phyloP scores from a whole-genome alignment of 108 stramenopile genomes.

The Pseudonitzschia multistriata region DNA sequence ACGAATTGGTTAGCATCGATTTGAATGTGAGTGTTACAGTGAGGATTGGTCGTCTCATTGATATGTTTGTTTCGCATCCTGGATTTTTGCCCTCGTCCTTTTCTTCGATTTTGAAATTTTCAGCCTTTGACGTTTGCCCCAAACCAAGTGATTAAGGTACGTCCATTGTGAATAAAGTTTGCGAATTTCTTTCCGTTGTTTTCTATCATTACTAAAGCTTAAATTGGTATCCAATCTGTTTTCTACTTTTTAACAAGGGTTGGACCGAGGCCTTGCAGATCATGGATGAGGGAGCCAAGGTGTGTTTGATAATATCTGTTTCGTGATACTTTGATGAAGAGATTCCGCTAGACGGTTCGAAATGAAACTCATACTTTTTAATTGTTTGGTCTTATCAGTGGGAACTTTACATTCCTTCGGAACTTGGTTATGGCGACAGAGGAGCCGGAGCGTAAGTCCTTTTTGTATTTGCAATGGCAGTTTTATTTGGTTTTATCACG shows the following conservation, averaged over 20 bases:
- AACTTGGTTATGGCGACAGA: constrained; percentile 88
- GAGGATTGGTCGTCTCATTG: background rate
- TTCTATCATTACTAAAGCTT: background rate
- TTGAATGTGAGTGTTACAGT: no score
- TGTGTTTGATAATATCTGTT: background rate
- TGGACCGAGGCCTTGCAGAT: constrained; percentile 94
- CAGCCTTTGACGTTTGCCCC: constrained; percentile 88
- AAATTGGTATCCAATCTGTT: background rate
- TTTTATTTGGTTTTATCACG: background rate
- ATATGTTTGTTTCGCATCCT: background rate
- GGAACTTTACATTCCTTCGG: constrained; percentile 93
- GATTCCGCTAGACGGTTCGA: no score
- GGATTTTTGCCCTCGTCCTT: background rate
- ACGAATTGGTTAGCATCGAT: no score
- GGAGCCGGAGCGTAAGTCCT: constrained; percentile 45
- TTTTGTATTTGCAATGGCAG: background rate
- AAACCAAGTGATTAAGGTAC: constrained; percentile 90
- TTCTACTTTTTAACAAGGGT: background rate
- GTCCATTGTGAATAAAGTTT: background rate
- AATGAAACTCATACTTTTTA: background rate
- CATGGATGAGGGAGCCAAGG: constrained; percentile 94
- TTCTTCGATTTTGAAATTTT: background rate
- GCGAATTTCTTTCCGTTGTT: background rate
- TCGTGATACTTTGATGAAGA: background rate
- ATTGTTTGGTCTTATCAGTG: constrained; percentile 41